Evolutionary conservation across 306 rosid genomes (phyloP).

Genomic region (Psophocarpus tetragonolobus): DNA sequence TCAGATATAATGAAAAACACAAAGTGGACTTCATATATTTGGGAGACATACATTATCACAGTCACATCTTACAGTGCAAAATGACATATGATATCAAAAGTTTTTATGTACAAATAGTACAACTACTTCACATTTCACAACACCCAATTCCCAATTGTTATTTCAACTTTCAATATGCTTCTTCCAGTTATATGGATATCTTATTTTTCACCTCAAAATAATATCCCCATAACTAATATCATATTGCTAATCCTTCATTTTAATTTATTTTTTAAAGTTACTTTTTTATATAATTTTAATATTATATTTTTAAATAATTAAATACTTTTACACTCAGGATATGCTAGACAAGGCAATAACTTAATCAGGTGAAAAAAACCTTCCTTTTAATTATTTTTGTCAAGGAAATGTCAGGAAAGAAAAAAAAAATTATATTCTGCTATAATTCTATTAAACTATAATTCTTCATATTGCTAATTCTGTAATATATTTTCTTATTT

Average conservation of each 20-base stretch:
- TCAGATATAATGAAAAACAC: conserved; percentile 3
- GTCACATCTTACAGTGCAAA: conserved; percentile 16
- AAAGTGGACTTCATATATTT: conserved; percentile 30
- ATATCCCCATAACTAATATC: no score
- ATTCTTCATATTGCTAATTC: no score
- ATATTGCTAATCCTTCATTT: background rate
- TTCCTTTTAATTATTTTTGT: background rate
- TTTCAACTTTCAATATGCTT: no score
- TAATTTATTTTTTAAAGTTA: background rate
- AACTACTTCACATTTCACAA: background rate
- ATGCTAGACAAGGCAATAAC: background rate
- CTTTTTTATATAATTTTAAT: background rate
- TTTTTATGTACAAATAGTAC: conserved; percentile 28
- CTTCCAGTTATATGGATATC: no score
- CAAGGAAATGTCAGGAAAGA: background rate
- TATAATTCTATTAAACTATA: background rate
- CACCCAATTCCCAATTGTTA: no score
- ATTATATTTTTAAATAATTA: no score
- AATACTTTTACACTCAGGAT: no score
- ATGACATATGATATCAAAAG: conserved; percentile 26
- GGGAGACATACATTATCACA: conserved; percentile 34
- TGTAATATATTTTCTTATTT: background rate
- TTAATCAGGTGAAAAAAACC: background rate
- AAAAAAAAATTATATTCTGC: background rate
- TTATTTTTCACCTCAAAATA: no score